Evolutionary conservation across 257 asterid species (phyloP).

Genomic region (Nicotiana tomentosiformis): DNA sequence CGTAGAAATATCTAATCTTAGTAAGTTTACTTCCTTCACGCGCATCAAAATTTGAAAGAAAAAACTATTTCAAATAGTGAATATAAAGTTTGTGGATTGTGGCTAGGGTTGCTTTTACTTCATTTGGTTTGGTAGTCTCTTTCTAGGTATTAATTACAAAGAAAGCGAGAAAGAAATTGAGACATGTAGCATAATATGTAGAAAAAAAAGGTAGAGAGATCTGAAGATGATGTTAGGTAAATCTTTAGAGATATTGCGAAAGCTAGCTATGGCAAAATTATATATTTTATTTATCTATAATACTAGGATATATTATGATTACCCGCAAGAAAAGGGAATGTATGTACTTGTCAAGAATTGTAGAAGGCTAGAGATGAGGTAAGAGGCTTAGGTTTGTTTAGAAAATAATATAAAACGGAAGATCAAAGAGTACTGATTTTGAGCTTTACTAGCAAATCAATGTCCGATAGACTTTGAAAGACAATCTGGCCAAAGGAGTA

Average conservation of each 20-base stretch:
- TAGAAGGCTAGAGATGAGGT: slow-evolving; percentile 34
- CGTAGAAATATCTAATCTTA: slow-evolving; percentile 27
- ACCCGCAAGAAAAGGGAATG: slow-evolving; percentile 37
- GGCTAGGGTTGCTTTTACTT: slow-evolving; percentile 21
- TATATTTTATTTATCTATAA: not conserved
- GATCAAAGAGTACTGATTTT: slow-evolving; percentile 16
- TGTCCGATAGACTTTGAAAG: slow-evolving; percentile 20
- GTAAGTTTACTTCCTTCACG: slow-evolving; percentile 25
- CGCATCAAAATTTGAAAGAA: slow-evolving; percentile 13
- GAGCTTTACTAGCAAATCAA: slow-evolving; percentile 42
- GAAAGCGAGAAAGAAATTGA: slow-evolving; percentile 26
- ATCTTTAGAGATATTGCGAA: slow-evolving; percentile 60
- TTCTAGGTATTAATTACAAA: slow-evolving; percentile 32
- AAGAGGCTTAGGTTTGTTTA: slow-evolving; percentile 34
- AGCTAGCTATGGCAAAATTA: slow-evolving; percentile 9
- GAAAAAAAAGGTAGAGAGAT: slow-evolving; percentile 13
- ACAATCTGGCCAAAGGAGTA: slow-evolving; percentile 19
- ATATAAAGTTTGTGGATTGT: slow-evolving; percentile 22
- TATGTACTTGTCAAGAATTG: not conserved
- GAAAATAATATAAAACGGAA: slow-evolving; percentile 1
- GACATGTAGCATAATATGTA: slow-evolving; percentile 10
- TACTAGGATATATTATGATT: slow-evolving; percentile 35
- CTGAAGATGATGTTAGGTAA: slow-evolving; percentile 27
- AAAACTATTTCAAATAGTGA: slow-evolving; percentile 14
- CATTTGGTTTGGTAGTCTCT: slow-evolving; percentile 39